Base-by-base conservation (phyloP, 2,329 filamentous ascomycete genomes). In the Lecanicillium sp. region DNA sequence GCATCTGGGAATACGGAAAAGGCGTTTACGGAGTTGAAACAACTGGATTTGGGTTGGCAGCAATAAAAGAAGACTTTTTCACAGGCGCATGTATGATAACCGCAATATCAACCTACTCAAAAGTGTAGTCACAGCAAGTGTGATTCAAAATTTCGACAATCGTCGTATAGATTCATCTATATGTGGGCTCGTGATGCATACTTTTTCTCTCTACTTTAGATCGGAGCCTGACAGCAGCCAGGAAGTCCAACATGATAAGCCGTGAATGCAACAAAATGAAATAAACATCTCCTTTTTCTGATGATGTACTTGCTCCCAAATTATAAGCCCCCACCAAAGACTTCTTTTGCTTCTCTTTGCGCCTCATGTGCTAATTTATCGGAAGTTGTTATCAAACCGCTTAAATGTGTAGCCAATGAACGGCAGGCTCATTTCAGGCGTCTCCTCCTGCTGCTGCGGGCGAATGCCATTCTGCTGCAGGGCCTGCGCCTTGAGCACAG, bases 371-470 rank as follows among this genome's bases (percentile, higher is more conserved):
- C 6, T 11, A 25, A 25, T 44, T 65, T 59, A 80, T 52, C 75
- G 70, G 60, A 77, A 80, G 67, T 79, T 80, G 64, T 78, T 79
- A 61, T 82, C 78, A 52, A 98, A 98, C 45, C 92, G 85, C 78
- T 96, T 98, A 71, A 95, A 98, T 8, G 92, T 66, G 51, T 65
- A 65, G 29, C 63, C 63, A 41, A 65, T 65, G 44, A 65, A 98
- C 3, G 92, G 92, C 64, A 98, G 67, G 65, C 85, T 94, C 78
- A 95, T 89, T 65, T 95, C 90, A 4, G 89, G 87, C 47, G 87
- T 82, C 58, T 94, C 85, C 50, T 90, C 85, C 9, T 73, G 69
- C 46, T 62, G 61, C n/a, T n/a, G n/a, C n/a, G n/a, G n/a, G 29
- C 55, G 57, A 13, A 48, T 67, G 50, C 73, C 72, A 37, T 78